Evolutionary conservation across 306 rosid species (phyloP), one percentile per base, ranked within the genome.

Genomic region (Cucurbita moschata): DNA sequence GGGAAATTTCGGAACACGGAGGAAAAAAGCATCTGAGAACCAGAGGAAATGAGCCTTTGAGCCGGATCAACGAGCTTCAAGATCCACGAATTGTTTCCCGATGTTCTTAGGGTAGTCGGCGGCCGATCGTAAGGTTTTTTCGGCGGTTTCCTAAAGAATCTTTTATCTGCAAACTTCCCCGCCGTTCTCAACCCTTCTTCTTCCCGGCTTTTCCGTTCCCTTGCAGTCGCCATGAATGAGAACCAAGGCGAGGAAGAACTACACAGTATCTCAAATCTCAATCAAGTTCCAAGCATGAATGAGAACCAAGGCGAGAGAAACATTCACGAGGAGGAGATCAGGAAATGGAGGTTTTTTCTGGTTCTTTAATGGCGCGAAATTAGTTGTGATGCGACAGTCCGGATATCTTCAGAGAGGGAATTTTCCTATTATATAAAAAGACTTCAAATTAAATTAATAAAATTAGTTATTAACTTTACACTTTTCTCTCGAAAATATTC

Each of bases 21-120:
- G 53, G 92, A 88, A 76, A 90, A 92, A 13, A 92, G 75, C 64
- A 83, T 80, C 77, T 79, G 87, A 12, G 96, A 95, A 51, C 96
- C 76, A 15, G 78, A 62, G 73, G 84, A 49, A 79, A 92, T 83
- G 71, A 90, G 86, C 72, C 88, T 78, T 42, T 92, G 98, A 10
- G 96, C 96, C 12, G 98, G 98, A 90, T 90, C 91, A 61, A 88
- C 88, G 11, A 92, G 80, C 82, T 88, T 88, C 59, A 90, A 88
- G 72, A 92, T 67, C 98, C 98, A 92, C 13, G 96, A 92, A 38
- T 68, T 67, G 53, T 50, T 67, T 74, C 42, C 61, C 65, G 90
- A 83, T 83, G 82, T 87, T 77, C 89, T 77, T 10, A 87, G 67
- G 10, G 82, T 71, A 0, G 75, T 43, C 8, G 86, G 83, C 1